Base-by-base conservation (phyloP, 163 green algal species). In the Trebouxiophyceae sp. region DNA sequence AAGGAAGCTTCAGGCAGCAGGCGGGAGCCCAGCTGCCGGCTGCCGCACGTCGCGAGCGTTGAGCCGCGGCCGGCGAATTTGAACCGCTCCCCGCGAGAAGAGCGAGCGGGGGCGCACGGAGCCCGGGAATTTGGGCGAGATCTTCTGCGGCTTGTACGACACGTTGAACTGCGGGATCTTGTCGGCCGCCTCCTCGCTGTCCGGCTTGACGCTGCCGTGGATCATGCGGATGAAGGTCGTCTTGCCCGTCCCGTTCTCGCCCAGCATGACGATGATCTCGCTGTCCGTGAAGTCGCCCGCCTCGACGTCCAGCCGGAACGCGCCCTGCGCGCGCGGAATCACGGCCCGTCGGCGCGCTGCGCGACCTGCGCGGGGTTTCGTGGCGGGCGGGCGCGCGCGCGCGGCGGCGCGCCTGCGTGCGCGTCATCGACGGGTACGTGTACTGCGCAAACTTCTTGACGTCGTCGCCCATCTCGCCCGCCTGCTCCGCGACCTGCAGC, bases 81-180 rank as follows among this genome's bases (percentile, higher is more conserved):
- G n/a, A n/a, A n/a, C n/a, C n/a, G n/a, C n/a, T n/a, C n/a, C n/a
- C n/a, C n/a, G n/a, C n/a, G n/a, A n/a, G n/a, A n/a, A n/a, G n/a
- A n/a, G 39, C 19, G 39, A 50, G 19, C 12, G 39, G 39, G 19
- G 39, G 39, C 60, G 23, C 32, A 98, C 93, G 6, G 86, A 95
- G 54, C 86, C 84, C 27, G 89, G 83, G 77, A 98, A 99, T 80
- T 97, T 99, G 68, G 93, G 93, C 16, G 75, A 89, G 77, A 99
- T 99, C 84, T 99, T 99, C 84, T 99, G 93, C n/a, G 93, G 93
- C 84, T 99, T 99, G 86, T 97, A 97, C 60, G 78, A 91, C 26
- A 98, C 88, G 46, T 93, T 93, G 78, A 96, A 96, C 63, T 84
- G 72, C 32, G 84, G 76, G 16, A 77, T 60, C 1, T 50, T 60